phyloP scores from a whole-genome alignment of 202 grass and related monocot species.

The Elaeis oleifera region DNA sequence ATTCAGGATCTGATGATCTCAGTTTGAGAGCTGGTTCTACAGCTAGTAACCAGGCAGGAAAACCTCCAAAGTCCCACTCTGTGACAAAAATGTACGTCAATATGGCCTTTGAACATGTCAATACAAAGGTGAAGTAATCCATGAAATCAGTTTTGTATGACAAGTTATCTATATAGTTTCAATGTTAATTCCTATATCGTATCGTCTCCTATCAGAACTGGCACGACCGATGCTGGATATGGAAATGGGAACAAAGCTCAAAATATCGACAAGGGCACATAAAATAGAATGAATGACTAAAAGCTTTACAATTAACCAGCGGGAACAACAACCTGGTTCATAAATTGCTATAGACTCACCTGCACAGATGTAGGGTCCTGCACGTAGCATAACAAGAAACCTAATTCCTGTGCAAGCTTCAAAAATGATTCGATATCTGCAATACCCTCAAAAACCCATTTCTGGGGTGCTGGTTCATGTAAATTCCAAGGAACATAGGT shows the following conservation, averaged over 20 bases:
- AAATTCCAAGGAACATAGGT: slow-evolving; percentile 98
- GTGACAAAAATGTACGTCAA: slow-evolving; percentile 19
- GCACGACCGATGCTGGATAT: too few relatives aligned
- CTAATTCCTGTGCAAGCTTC: slow-evolving; percentile 77
- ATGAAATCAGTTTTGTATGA: background rate
- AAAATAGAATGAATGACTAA: too few relatives aligned
- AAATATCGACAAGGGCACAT: too few relatives aligned
- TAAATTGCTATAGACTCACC: slow-evolving; percentile 27
- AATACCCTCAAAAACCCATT: slow-evolving; percentile 60
- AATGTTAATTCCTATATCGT: too few relatives aligned
- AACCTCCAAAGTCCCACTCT: slow-evolving; percentile 98
- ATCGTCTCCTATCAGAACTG: too few relatives aligned
- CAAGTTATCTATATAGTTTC: too few relatives aligned
- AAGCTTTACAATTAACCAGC: background rate
- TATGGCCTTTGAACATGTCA: slow-evolving; percentile 1
- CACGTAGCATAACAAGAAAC: slow-evolving; percentile 10
- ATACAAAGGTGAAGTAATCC: background rate
- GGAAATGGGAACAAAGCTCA: too few relatives aligned
- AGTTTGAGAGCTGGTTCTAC: slow-evolving; percentile 73
- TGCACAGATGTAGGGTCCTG: slow-evolving; percentile 14
- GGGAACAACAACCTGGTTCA: background rate
- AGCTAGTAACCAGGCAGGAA: slow-evolving; percentile 90
- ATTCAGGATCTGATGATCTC: slow-evolving; percentile 72
- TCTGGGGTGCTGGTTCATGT: slow-evolving; percentile 65
- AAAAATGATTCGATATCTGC: slow-evolving; percentile 67